Evolutionary conservation across 352 stramenopile species (phyloP).

Genomic region (Phytophthora cajani): DNA sequence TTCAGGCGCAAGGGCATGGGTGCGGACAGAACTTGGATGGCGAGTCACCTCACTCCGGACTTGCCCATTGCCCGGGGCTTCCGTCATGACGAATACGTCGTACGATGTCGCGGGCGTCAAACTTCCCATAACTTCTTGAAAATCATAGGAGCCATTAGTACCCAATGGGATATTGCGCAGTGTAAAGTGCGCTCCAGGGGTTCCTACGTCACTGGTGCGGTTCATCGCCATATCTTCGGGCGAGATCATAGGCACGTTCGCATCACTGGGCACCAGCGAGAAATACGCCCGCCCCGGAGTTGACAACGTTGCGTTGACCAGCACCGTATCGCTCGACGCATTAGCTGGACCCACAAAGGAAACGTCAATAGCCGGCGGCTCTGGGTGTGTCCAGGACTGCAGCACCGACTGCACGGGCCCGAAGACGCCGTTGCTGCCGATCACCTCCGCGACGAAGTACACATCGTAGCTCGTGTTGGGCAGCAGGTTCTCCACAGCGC

Average conservation of each 20-base stretch:
- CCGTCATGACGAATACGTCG: constrained; percentile 61
- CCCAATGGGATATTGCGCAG: constrained; percentile 32
- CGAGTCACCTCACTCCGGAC: constrained; percentile 57
- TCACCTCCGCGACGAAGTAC: constrained; percentile 83
- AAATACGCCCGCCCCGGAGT: constrained; percentile 58
- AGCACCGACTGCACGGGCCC: constrained; percentile 71
- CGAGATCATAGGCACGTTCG: constrained; percentile 17
- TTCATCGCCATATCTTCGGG: constrained; percentile 41
- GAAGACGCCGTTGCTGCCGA: constrained; percentile 82
- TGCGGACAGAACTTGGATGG: constrained; percentile 42
- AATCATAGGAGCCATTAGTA: constrained; percentile 25
- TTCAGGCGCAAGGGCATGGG: constrained; percentile 62
- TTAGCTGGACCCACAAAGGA: constrained; percentile 35
- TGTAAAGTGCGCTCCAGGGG: constrained; percentile 35
- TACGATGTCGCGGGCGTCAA: constrained; percentile 65
- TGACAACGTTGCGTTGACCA: constrained; percentile 44
- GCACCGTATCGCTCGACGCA: constrained; percentile 39
- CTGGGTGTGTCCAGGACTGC: constrained; percentile 60
- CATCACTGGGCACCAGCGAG: constrained; percentile 46
- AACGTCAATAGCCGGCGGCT: constrained; percentile 44
- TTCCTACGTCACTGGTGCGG: constrained; percentile 14
- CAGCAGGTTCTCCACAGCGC: constrained; percentile 42
- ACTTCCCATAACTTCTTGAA: constrained; percentile 33
- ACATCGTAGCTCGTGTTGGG: constrained; percentile 83
- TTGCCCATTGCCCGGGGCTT: constrained; percentile 54